phyloP scores from a whole-genome alignment of 2,329 filamentous ascomycete genomes.

The Epichloe scottii region DNA sequence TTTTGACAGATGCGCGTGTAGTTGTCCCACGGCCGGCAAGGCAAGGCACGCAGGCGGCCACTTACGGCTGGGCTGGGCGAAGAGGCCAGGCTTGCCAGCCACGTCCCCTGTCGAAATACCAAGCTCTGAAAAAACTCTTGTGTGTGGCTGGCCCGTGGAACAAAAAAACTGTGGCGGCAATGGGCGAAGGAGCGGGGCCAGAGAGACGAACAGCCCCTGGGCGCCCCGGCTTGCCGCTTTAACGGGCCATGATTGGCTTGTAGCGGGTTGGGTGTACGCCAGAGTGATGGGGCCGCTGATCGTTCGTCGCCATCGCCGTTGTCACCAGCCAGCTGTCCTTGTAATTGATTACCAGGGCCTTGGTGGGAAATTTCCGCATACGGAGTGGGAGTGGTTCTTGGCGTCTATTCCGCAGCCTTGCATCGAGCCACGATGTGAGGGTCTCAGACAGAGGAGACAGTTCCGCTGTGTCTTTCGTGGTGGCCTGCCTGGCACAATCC shows the following conservation, averaged over 20 bases:
- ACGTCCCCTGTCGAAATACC: neutral
- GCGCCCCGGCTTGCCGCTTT: slow-evolving; percentile 17
- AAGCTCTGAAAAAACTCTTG: neutral
- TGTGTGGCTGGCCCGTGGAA: too few species aligned
- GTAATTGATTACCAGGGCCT: too few species aligned
- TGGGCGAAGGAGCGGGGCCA: neutral
- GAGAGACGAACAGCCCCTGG: slow-evolving; percentile 15
- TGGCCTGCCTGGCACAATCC: slow-evolving; percentile 1
- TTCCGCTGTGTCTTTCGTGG: neutral
- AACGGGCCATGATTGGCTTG: slow-evolving; percentile 21
- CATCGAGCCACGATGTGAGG: neutral
- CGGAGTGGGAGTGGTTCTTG: neutral
- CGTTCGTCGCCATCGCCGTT: slow-evolving; percentile 3
- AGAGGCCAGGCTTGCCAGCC: neutral
- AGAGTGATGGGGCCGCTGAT: neutral
- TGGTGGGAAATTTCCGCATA: too few species aligned
- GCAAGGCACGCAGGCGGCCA: too few species aligned
- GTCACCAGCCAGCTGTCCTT: neutral
- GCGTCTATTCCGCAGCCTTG: neutral
- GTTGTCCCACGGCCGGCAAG: too few species aligned
- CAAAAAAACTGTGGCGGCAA: neutral
- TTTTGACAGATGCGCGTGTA: too few species aligned
- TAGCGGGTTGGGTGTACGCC: slow-evolving; percentile 13
- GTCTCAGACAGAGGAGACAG: too few species aligned
- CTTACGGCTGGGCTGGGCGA: too few species aligned